A percentile compares a stretch with the other conserved stretches of the same genome.
Evolutionary conservation across 2,329 filamentous ascomycete species (phyloP).

Genomic region (Trichoderma atroviride): DNA sequence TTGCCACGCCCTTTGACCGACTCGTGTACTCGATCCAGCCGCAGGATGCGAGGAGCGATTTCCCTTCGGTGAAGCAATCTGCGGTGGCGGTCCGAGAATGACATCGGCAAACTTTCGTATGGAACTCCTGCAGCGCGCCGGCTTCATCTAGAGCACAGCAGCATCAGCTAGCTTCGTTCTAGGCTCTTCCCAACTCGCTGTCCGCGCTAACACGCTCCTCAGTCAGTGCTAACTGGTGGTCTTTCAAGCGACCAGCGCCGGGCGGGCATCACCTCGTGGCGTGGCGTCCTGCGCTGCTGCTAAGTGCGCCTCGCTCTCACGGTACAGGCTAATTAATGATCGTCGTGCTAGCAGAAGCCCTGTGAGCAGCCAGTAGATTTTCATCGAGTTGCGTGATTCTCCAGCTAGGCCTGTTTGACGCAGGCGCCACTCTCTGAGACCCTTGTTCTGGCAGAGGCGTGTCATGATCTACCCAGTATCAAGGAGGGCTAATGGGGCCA

Average conservation of each 20-base stretch:
- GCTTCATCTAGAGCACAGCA: conserved; percentile 23
- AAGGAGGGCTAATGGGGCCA: conserved; percentile 8
- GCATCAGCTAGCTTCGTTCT: conserved; percentile 19
- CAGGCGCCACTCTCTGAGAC: conserved; percentile 20
- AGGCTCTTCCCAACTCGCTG: conserved; percentile 14
- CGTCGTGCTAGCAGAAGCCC: conserved; percentile 23
- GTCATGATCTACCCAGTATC: conserved; percentile 28
- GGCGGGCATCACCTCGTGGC: conserved; percentile 23
- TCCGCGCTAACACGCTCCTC: conserved; percentile 1
- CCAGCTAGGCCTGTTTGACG: conserved; percentile 14
- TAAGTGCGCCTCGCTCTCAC: conserved; percentile 19
- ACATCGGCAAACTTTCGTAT: conserved; percentile 23
- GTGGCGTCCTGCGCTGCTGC: conserved; percentile 11
- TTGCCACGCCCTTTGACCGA: background rate
- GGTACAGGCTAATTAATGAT: conserved; percentile 26
- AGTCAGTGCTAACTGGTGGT: conserved; percentile 13
- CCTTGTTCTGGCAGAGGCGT: conserved; percentile 18
- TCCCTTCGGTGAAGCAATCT: conserved; percentile 9
- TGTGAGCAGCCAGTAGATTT: conserved; percentile 23
- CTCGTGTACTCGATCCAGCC: background rate
- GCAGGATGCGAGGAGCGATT: background rate
- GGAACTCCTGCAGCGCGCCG: conserved; percentile 15
- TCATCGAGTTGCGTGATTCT: conserved; percentile 25
- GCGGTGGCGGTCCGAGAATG: conserved; percentile 16
- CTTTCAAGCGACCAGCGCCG: conserved; percentile 10